Percentiles rank a stretch among this genome's conserved stretches.
Evolutionary conservation across 2,329 filamentous ascomycete species (phyloP).

Genomic region (Alternaria sp.): DNA sequence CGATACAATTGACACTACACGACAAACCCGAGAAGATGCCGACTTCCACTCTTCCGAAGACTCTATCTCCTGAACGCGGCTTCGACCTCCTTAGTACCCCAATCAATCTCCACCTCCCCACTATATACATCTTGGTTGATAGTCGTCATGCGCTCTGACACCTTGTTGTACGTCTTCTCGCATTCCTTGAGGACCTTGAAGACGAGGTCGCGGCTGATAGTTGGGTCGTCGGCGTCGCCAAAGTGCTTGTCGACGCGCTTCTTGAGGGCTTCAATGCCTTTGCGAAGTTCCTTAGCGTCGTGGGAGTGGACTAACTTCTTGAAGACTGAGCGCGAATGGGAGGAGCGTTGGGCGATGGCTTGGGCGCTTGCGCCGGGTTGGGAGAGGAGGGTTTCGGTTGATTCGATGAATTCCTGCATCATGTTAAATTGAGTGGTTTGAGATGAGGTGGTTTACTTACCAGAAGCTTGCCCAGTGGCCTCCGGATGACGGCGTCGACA

Average conservation of each 20-base stretch:
- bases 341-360: slow-evolving; percentile 78
- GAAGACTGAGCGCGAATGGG: slow-evolving; percentile 80
- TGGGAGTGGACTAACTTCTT: slow-evolving; percentile 84
- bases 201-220: slow-evolving; percentile 65
- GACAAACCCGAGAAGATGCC: slow-evolving; percentile 12
- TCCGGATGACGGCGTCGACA: slow-evolving; percentile 82
- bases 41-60: slow-evolving; percentile 24
- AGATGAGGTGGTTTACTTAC: slow-evolving; percentile 40
- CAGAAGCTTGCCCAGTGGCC: slow-evolving; percentile 86
- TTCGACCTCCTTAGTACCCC: slow-evolving; percentile 38
- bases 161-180: slow-evolving; percentile 61
- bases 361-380: slow-evolving; percentile 57
- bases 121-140: slow-evolving; percentile 54
- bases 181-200: slow-evolving; percentile 66
- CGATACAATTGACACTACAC: not conserved
- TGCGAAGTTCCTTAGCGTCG: slow-evolving; percentile 83
- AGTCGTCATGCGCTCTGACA: slow-evolving; percentile 57
- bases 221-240: slow-evolving; percentile 81
- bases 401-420: slow-evolving; percentile 79
- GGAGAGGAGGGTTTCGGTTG: slow-evolving; percentile 75
- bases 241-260: slow-evolving; percentile 98
- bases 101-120: slow-evolving; percentile 53
- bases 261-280: slow-evolving; percentile 86
- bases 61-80: slow-evolving; percentile 39
- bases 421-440: slow-evolving; percentile 12